These are phyloP conservation scores for Plenodomus lindquistii DNA, from an alignment of 2,329 filamentous ascomycete genomes.

Conservation along the genomic window DNA sequence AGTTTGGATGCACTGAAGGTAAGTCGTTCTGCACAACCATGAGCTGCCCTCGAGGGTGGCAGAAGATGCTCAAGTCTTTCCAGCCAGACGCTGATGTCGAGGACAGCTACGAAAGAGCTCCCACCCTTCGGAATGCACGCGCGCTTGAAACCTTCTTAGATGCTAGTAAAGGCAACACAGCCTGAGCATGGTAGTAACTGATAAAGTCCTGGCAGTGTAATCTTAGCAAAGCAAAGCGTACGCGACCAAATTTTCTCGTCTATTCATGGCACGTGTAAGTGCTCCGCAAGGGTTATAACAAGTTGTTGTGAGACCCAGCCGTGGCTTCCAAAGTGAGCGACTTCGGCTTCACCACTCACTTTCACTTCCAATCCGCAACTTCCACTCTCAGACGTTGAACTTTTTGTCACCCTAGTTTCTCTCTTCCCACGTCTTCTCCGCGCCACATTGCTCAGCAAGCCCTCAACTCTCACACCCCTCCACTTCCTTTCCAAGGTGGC, in stretches of 20 bases:
- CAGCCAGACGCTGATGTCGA: background rate
- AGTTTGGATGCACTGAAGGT: background rate
- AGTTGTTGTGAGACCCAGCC: constrained; percentile 27
- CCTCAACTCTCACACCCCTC: background rate
- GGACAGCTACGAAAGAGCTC: too few species aligned
- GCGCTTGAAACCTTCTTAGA: too few species aligned
- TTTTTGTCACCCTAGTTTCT: too few species aligned
- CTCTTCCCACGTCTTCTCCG: background rate
- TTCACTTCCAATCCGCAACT: background rate
- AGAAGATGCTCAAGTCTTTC: too few species aligned
- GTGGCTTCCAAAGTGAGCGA: background rate
- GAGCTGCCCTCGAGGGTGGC: background rate
- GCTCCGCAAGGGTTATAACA: too few species aligned
- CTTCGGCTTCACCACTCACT: background rate
- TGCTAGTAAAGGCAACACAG: too few species aligned
- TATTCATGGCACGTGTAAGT: too few species aligned
- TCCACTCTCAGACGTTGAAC: background rate
- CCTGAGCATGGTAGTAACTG: too few species aligned
- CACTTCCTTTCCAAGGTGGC: constrained; percentile 20
- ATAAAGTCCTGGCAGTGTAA: too few species aligned
- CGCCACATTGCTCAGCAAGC: background rate
- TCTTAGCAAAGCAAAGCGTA: too few species aligned
- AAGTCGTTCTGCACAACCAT: background rate
- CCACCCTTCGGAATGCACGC: too few species aligned
- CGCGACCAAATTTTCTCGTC: too few species aligned